A percentile compares a stretch with the other conserved stretches of the same genome.
These are phyloP conservation scores for Beauveria medogensis DNA, from an alignment of 2,329 filamentous ascomycete species.

Conservation along the genomic window DNA sequence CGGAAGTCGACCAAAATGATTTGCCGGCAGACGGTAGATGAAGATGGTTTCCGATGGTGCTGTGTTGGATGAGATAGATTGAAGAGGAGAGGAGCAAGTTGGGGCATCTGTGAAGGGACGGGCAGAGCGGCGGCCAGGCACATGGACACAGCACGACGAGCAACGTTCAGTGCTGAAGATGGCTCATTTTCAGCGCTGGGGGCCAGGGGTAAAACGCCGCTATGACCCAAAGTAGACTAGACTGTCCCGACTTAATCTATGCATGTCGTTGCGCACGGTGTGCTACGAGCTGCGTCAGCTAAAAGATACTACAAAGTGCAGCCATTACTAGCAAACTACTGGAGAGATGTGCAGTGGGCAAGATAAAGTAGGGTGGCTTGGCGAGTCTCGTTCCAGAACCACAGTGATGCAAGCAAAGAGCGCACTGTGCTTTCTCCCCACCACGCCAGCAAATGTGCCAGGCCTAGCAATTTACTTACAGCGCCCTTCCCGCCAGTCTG, in stretches of 20 bases:
- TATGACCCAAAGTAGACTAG: background rate
- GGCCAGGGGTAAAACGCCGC: background rate
- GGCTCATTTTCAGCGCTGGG: background rate
- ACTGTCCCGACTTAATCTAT: background rate
- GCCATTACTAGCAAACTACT: background rate
- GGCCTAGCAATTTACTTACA: background rate
- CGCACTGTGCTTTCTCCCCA: background rate
- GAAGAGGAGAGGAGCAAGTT: background rate
- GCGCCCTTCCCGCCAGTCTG: background rate
- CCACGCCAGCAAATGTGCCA: background rate
- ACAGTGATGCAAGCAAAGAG: background rate
- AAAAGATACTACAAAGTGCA: background rate
- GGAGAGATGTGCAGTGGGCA: fast-evolving
- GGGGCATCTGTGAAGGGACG: slow-evolving; percentile 1
- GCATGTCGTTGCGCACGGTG: background rate
- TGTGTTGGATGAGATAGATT: background rate
- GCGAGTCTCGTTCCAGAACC: slow-evolving; percentile 4
- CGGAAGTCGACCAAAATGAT: background rate
- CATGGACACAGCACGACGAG: background rate
- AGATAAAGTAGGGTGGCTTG: background rate
- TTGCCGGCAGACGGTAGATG: background rate
- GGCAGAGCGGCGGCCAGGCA: background rate
- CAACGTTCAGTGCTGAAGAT: background rate
- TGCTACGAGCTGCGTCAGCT: background rate
- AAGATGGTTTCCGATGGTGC: background rate